phyloP scores from a whole-genome alignment of 768 basidiomycete genomes.

The Tricholoma bakamatsutake region DNA sequence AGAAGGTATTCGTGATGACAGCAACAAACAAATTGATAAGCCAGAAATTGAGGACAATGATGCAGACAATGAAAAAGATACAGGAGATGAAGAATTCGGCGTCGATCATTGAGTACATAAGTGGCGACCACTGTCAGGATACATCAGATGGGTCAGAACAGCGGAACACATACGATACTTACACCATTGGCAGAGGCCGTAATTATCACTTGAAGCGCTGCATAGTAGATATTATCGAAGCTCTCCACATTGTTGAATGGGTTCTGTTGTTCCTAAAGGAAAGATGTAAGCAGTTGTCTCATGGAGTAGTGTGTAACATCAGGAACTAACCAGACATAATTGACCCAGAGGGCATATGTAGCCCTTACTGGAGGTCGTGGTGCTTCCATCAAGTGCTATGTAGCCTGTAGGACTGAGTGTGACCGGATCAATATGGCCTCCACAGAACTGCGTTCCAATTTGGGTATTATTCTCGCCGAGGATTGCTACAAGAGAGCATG shows the following conservation, averaged over 20 bases:
- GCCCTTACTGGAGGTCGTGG: constrained; percentile 50
- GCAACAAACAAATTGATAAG: constrained; percentile 91
- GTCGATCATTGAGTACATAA: constrained; percentile 89
- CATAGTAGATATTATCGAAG: constrained; percentile 84
- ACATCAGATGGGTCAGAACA: background rate
- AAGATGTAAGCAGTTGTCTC: background rate
- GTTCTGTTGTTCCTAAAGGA: constrained; percentile 53
- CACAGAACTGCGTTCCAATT: constrained; percentile 60
- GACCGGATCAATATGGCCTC: constrained; percentile 66
- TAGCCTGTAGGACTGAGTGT: constrained; percentile 42
- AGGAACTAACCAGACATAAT: constrained; percentile 55
- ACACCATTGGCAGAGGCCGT: constrained; percentile 77
- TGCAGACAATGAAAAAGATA: constrained; percentile 78
- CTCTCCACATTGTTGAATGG: constrained; percentile 61
- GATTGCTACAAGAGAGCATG: constrained; percentile 50
- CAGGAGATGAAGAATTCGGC: constrained; percentile 86
- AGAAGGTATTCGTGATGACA: constrained; percentile 92
- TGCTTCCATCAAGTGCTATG: constrained; percentile 23
- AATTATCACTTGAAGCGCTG: constrained; percentile 79
- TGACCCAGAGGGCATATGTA: constrained; percentile 89
- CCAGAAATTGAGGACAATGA: constrained; percentile 92
- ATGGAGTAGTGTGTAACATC: background rate
- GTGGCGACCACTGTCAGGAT: constrained; percentile 53
- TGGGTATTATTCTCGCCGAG: constrained; percentile 45
- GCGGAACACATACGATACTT: constrained; percentile 20